Conservation (phyloP, 2,329 filamentous ascomycete genomes). For the Calonectria montana region DNA sequence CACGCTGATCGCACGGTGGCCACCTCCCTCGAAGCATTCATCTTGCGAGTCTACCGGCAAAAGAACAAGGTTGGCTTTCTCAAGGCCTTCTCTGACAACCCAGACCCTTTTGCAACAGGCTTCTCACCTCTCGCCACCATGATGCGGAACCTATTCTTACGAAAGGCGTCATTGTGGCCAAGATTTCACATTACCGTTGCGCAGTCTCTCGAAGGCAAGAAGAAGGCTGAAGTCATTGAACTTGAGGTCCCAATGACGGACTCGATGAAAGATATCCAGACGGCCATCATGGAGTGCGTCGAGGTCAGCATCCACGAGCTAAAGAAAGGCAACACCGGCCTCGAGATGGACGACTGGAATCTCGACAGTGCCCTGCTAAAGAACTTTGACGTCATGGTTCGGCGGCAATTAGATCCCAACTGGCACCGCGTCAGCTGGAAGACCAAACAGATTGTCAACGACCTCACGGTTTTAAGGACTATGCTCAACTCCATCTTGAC, state of each 20-base stretch:
- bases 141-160: slow-evolving; percentile 89
- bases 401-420: slow-evolving; percentile 91
- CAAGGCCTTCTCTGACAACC: slow-evolving; percentile 95
- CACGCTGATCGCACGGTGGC: slow-evolving; percentile 90
- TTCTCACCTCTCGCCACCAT: slow-evolving; percentile 90
- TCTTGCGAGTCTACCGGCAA: slow-evolving; percentile 91
- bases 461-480: slow-evolving; percentile 83
- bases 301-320: slow-evolving; percentile 94
- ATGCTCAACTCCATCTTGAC: slow-evolving; percentile 86
- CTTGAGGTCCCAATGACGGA: slow-evolving; percentile 97
- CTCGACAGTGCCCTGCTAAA: slow-evolving; percentile 91
- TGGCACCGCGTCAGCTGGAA: slow-evolving; percentile 98
- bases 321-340: slow-evolving; percentile 87
- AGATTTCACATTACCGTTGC: slow-evolving; percentile 93
- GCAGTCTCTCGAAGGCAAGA: slow-evolving; percentile 88
- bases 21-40: slow-evolving; percentile 94
- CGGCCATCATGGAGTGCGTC: slow-evolving; percentile 94
- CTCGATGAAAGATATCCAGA: slow-evolving; percentile 92
- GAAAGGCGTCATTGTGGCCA: slow-evolving; percentile 90
- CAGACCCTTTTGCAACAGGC: slow-evolving; percentile 88
- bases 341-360: slow-evolving; percentile 98
- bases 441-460: slow-evolving; percentile 93
- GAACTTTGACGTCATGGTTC: slow-evolving; percentile 90
- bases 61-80: slow-evolving; percentile 94
- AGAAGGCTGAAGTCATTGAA: slow-evolving; percentile 97